Conservation (phyloP, 2,329 filamentous ascomycete species). For the Alternaria arborescens region DNA sequence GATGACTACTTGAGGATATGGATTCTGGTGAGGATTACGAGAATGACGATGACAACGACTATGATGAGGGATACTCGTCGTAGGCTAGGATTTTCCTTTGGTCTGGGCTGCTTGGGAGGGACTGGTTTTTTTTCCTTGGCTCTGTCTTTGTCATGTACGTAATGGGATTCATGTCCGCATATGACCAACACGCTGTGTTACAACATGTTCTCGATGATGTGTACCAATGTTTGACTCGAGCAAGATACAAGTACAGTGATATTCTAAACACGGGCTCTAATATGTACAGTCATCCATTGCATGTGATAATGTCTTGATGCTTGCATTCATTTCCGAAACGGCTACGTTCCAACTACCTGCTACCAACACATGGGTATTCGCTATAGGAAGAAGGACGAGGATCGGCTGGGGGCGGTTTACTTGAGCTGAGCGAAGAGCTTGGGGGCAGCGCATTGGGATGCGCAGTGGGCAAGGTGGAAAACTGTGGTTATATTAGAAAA, state of each 20-base stretch:
- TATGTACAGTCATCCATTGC: conserved; percentile 48
- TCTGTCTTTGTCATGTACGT: background rate
- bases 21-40: conserved; percentile 17
- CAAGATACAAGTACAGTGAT: conserved; percentile 45
- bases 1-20: conserved; percentile 34
- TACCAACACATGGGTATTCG: conserved; percentile 18
- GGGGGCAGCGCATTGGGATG: conserved; percentile 88
- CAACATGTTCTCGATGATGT: background rate
- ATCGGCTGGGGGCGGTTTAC: conserved; percentile 62
- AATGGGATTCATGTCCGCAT: background rate
- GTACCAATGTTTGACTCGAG: conserved; percentile 3
- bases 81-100: background rate
- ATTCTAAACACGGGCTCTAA: conserved; percentile 49
- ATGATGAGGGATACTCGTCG: conserved; percentile 1
- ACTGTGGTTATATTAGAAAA: conserved; percentile 65
- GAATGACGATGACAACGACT: conserved; percentile 1
- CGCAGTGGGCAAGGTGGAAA: conserved; percentile 98
- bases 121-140: background rate
- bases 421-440: conserved; percentile 95
- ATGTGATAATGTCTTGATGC: conserved; percentile 29
- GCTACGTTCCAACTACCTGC: conserved; percentile 25
- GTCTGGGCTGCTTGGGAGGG: background rate
- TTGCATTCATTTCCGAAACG: conserved; percentile 30
- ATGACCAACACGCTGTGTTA: background rate
- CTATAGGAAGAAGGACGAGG: conserved; percentile 18